phyloP scores from a whole-genome alignment of 1,284 basidiomycete genomes.

The Pseudozyma sp. region DNA sequence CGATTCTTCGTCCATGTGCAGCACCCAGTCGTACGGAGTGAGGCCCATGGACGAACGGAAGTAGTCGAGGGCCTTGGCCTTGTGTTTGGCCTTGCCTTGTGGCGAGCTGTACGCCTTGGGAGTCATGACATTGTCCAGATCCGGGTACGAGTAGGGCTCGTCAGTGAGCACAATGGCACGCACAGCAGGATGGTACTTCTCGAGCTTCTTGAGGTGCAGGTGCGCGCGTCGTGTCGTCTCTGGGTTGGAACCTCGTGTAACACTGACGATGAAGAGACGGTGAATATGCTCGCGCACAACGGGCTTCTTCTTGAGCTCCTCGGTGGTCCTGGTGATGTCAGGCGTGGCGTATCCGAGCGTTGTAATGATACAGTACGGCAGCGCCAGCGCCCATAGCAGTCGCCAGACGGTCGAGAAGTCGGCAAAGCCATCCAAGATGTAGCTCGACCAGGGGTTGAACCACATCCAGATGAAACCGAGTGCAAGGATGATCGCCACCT shows the following conservation, averaged over 20 bases:
- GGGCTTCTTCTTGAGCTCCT: slow-evolving; percentile 67
- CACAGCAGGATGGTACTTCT: slow-evolving; percentile 70
- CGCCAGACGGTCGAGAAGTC: slow-evolving; percentile 69
- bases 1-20: slow-evolving; percentile 71
- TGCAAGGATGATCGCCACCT: slow-evolving; percentile 68
- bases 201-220: slow-evolving; percentile 69
- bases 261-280: slow-evolving; percentile 70
- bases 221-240: slow-evolving; percentile 69
- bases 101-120: slow-evolving; percentile 70
- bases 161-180: slow-evolving; percentile 70
- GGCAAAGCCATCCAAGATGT: slow-evolving; percentile 68
- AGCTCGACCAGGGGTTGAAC: slow-evolving; percentile 67
- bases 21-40: slow-evolving; percentile 70
- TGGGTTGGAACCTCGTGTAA: slow-evolving; percentile 70
- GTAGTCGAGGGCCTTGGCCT: slow-evolving; percentile 70
- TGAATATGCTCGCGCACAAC: slow-evolving; percentile 70
- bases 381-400: slow-evolving; percentile 69
- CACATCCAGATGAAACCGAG: slow-evolving; percentile 69
- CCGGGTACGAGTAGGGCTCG: slow-evolving; percentile 70
- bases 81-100: slow-evolving; percentile 70
- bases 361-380: slow-evolving; percentile 69
- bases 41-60: slow-evolving; percentile 70
- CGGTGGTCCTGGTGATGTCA: slow-evolving; percentile 69
- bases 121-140: slow-evolving; percentile 70
- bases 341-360: slow-evolving; percentile 66